phyloP scores from a whole-genome alignment of 257 asterid genomes.

The Solanum pennellii region DNA sequence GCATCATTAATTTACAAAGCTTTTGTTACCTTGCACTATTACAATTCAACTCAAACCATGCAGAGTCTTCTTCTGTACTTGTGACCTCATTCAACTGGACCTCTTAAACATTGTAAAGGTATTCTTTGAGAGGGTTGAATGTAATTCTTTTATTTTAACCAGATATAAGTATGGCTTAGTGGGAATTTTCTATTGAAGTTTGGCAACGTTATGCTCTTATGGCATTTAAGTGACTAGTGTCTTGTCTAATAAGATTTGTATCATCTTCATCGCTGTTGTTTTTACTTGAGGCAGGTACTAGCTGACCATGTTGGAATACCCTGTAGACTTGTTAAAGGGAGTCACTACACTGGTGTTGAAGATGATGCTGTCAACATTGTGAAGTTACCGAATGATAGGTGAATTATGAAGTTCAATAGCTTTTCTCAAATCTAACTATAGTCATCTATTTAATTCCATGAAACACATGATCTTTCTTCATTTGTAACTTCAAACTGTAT shows the following conservation, averaged over 20 bases:
- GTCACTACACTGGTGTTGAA: slow-evolving; percentile 87
- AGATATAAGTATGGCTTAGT: neutral
- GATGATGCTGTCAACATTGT: slow-evolving; percentile 88
- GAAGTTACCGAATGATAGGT: slow-evolving; percentile 86
- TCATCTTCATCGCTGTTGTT: neutral
- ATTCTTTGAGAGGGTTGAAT: neutral
- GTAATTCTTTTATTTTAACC: neutral
- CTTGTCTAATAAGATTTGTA: neutral
- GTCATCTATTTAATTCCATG: neutral
- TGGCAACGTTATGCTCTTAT: neutral
- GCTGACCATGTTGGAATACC: slow-evolving; percentile 91
- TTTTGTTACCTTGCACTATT: neutral
- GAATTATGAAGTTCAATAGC: slow-evolving; percentile 5
- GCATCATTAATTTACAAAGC: neutral
- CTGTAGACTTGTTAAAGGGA: slow-evolving; percentile 89
- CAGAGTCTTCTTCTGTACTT: neutral
- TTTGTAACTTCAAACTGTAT: neutral
- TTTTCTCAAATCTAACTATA: neutral
- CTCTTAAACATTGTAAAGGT: neutral
- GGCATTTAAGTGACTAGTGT: neutral
- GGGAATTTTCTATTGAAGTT: neutral
- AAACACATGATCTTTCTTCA: neutral
- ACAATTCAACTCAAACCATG: neutral
- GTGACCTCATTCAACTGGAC: neutral
- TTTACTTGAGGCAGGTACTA: slow-evolving; percentile 56